A percentile compares a stretch with the other conserved stretches of the same genome.
These are phyloP conservation scores for Cladorrhinum sp. DNA, from an alignment of 2,329 filamentous ascomycete species.

Conservation along the genomic window DNA sequence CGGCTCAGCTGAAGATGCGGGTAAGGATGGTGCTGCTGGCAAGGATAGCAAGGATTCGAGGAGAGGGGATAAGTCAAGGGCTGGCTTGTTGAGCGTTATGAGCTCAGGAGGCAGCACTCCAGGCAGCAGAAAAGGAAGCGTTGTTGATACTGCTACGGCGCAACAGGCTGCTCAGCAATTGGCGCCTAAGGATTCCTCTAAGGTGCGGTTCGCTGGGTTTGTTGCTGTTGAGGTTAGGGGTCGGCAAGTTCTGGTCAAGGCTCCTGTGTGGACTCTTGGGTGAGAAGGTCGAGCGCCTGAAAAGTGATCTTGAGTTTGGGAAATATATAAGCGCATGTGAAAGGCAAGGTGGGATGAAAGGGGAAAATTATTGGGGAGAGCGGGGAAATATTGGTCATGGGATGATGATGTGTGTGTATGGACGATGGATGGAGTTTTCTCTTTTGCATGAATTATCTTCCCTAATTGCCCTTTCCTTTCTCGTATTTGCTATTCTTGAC, in stretches of 20 bases:
- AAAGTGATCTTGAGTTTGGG: neutral
- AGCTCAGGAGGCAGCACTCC: conserved; percentile 15
- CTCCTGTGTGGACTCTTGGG: conserved; percentile 64
- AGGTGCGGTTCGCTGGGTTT: conserved; percentile 73
- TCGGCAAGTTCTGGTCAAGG: conserved; percentile 71
- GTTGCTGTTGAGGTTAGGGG: conserved; percentile 71
- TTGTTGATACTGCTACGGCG: conserved; percentile 41
- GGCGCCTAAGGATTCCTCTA: conserved; percentile 44
- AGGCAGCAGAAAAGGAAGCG: conserved; percentile 23
- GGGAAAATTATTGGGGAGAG: neutral
- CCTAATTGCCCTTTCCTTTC: conserved; percentile 1
- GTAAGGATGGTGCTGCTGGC: conserved; percentile 37
- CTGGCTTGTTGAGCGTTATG: conserved; percentile 41
- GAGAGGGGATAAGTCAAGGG: conserved; percentile 44
- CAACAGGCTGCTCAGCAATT: conserved; percentile 27
- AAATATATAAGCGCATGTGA: neutral
- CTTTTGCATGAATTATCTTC: neutral
- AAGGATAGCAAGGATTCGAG: conserved; percentile 41
- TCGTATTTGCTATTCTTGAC: neutral
- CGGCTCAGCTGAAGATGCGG: conserved; percentile 35
- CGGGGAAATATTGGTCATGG: neutral
- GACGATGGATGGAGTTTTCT: neutral
- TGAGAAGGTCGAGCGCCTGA: neutral
- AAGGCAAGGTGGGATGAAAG: neutral
- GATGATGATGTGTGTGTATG: neutral